These are phyloP conservation scores for Sarocladium oryzae DNA, from an alignment of 2,329 filamentous ascomycete genomes.

Conservation along the genomic window DNA sequence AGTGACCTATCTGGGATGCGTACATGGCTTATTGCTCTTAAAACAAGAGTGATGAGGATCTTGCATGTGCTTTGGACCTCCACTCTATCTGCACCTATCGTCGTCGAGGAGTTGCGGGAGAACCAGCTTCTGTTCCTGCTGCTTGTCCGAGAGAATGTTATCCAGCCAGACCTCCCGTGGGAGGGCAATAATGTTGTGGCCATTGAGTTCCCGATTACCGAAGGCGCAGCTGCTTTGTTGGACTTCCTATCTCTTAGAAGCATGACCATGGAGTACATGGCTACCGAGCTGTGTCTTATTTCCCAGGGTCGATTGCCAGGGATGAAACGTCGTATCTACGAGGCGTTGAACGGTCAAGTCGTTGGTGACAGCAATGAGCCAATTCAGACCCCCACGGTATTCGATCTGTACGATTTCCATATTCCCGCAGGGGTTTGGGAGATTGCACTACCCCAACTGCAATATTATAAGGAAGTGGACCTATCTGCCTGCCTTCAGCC, in stretches of 20 bases:
- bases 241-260: conserved; percentile 75
- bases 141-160: conserved; percentile 63
- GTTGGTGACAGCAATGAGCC: conserved; percentile 59
- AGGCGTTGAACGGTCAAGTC: conserved; percentile 72
- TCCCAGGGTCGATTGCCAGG: conserved; percentile 64
- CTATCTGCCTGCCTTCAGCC: conserved; percentile 57
- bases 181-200: conserved; percentile 57
- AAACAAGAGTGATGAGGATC: conserved; percentile 63
- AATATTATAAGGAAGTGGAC: conserved; percentile 60
- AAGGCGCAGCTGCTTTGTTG: conserved; percentile 62
- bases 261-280: conserved; percentile 76
- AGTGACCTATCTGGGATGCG: conserved; percentile 54
- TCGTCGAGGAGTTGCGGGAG: conserved; percentile 71
- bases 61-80: conserved; percentile 80
- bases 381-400: conserved; percentile 66
- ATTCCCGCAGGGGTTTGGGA: conserved; percentile 44
- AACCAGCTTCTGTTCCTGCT: conserved; percentile 76
- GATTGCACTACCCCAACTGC: conserved; percentile 44
- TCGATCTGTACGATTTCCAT: conserved; percentile 91
- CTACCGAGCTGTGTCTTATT: conserved; percentile 75
- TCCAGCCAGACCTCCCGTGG: conserved; percentile 66
- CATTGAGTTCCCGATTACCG: conserved; percentile 61
- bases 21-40: conserved; percentile 63
- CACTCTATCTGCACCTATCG: conserved; percentile 65
- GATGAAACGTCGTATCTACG: conserved; percentile 61